Evolutionary conservation across 2,329 filamentous ascomycete genomes (phyloP).

Genomic region (Davidsoniella australis): DNA sequence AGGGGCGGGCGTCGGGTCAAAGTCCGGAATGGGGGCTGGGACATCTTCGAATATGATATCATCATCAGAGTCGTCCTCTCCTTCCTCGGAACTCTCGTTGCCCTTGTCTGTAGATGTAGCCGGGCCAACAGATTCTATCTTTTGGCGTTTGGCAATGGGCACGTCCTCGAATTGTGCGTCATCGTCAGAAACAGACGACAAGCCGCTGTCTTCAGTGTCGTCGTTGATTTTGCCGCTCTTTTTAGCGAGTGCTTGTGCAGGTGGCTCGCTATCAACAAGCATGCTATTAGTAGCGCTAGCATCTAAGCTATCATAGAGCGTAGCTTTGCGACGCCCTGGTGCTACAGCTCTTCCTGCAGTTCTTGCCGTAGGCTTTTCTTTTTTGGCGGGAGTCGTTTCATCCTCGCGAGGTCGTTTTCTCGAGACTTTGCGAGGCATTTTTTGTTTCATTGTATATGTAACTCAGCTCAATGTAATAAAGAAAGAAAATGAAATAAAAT

Average conservation of each 20-base stretch:
- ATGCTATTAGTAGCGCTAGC: slow-evolving; percentile 22
- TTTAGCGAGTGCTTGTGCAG: slow-evolving; percentile 17
- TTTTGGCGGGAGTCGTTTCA: not conserved
- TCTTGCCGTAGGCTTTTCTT: not conserved
- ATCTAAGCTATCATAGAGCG: slow-evolving; percentile 45
- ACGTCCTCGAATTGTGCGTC: slow-evolving; percentile 24
- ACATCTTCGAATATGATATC: slow-evolving; percentile 49
- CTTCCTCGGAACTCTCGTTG: slow-evolving; percentile 20
- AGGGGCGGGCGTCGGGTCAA: slow-evolving; percentile 29
- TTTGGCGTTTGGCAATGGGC: slow-evolving; percentile 22
- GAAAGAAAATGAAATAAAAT: not conserved
- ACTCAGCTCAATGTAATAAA: not conserved
- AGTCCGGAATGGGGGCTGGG: slow-evolving; percentile 21
- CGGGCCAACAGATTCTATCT: not conserved
- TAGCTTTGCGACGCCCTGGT: slow-evolving; percentile 31
- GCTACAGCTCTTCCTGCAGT: slow-evolving; percentile 12
- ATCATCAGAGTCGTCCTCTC: slow-evolving; percentile 35
- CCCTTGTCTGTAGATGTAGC: slow-evolving; percentile 9
- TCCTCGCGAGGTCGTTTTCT: slow-evolving; percentile 43
- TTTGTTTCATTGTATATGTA: not conserved
- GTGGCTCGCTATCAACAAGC: slow-evolving; percentile 15
- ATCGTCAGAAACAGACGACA: slow-evolving; percentile 27
- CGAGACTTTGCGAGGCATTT: slow-evolving; percentile 51
- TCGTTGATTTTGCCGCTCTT: slow-evolving; percentile 15
- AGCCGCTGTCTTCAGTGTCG: slow-evolving; percentile 28